Conservation (phyloP, 345 rosid species). For the Syzygium jambos region DNA sequence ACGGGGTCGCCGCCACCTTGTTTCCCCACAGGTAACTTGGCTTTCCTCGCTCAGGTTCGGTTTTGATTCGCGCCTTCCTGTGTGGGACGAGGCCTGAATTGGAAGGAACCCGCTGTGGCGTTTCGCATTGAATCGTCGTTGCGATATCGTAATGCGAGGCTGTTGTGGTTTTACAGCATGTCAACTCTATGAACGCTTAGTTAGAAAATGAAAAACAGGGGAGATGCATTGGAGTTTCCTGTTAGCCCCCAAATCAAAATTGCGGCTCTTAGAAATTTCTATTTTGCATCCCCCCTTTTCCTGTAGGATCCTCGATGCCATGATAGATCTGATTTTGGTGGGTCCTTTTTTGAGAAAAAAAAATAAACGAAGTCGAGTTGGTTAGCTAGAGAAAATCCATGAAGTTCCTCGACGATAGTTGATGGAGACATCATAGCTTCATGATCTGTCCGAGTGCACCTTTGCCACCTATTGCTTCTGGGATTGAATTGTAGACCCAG, state of each 20-base stretch:
- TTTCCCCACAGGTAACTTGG: slow-evolving; percentile 63
- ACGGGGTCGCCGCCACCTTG: slow-evolving; percentile 57
- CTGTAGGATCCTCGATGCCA: background rate
- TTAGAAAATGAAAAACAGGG: background rate
- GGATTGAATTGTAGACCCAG: background rate
- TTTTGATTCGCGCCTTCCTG: background rate
- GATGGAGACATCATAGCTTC: background rate
- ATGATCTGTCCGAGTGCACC: background rate
- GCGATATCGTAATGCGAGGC: background rate
- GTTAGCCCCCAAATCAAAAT: background rate
- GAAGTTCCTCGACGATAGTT: background rate
- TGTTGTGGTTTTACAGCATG: background rate
- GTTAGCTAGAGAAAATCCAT: background rate
- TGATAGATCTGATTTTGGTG: background rate
- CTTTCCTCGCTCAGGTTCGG: background rate
- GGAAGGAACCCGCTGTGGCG: background rate
- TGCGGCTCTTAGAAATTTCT: background rate
- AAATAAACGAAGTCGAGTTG: background rate
- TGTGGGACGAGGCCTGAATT: background rate
- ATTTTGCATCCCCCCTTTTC: background rate
- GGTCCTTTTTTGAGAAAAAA: background rate
- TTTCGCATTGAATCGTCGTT: background rate
- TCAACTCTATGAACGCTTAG: background rate
- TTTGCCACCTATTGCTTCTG: background rate
- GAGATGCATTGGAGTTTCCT: background rate